Evolutionary conservation across 1,139 yeast species (phyloP), one percentile per base, ranked within the genome.

Genomic region (Yamadazyma membranifaciens): DNA sequence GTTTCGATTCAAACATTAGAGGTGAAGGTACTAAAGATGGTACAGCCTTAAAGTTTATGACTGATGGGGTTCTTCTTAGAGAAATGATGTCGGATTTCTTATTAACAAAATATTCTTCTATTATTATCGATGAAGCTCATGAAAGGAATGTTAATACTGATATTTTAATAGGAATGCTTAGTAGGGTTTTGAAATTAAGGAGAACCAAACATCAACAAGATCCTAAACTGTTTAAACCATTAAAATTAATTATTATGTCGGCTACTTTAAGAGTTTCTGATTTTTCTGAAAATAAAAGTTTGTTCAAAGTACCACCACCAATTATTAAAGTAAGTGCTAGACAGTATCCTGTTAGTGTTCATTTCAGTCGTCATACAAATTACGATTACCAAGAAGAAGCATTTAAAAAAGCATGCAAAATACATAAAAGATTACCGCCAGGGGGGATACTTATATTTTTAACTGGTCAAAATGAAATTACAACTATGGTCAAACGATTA

Each of bases 51-150:
- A 94, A 94, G 60, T 91, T 92, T 56, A 92, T 94, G 98, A 94
- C 99, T 2, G 99, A 94, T 70, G 99, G 99, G 80, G 96, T 94
- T 33, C 66, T 94, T 40, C 66, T 94, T 28, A 74, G 98, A 52
- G 99, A 94, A 62, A 81, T 94, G 84, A 84, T 92, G 83, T 69
- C 80, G 0, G 98, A 94, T 55, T 84, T 92, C 49, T 65, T 83
- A 49, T 69, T 94, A 37, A 73, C 78, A 29, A 87, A 87, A 56
- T 94, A 94, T 59, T 88, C 97, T 1, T 83, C 86, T 1, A 73
- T 94, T 33, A 77, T 94, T 27, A 87, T 94, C 45, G 99, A 94
- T 67, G 99, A 92, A 63, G 99, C 99, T 0, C 99, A 94, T 60
- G 98, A 94, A 60, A 78, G 99, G 57, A 91, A 89, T 56, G 82